Percentiles rank a stretch among this genome's conserved stretches.
Evolutionary conservation across 805 yeast genomes (phyloP).

Genomic region (Torulaspora microellipsoides): DNA sequence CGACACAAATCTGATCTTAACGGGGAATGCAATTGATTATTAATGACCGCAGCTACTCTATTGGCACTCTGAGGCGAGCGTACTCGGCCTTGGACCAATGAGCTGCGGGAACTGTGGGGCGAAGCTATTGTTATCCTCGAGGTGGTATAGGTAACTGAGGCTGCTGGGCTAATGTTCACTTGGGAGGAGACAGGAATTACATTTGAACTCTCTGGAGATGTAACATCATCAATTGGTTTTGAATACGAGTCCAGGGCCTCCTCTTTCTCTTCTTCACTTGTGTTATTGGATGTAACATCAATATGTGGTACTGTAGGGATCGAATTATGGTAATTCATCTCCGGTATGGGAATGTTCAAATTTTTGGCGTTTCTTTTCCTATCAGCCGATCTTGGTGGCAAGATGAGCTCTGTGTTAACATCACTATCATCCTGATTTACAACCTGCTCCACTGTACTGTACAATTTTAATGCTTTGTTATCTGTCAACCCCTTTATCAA

Average conservation of each 20-base stretch:
- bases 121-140: conserved; percentile 35
- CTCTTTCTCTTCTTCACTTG: conserved; percentile 2
- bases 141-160: conserved; percentile 35
- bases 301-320: conserved; percentile 6
- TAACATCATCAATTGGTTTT: neutral
- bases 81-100: conserved; percentile 12
- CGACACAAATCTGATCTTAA: conserved; percentile 15
- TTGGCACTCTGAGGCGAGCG: conserved; percentile 27
- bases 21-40: conserved; percentile 34
- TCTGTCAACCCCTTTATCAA: conserved; percentile 15
- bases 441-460: conserved; percentile 4
- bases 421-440: conserved; percentile 1
- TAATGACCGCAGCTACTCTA: conserved; percentile 32
- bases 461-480: conserved; percentile 9
- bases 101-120: conserved; percentile 20
- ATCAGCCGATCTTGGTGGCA: conserved; percentile 41
- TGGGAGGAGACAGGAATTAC: conserved; percentile 3
- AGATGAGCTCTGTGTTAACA: conserved; percentile 4
- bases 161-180: conserved; percentile 28
- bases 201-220: conserved; percentile 6
- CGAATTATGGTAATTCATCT: neutral
- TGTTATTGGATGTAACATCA: conserved; percentile 6
- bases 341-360: conserved; percentile 12
- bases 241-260: neutral
- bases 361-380: conserved; percentile 27